Evolutionary conservation across 2,329 filamentous ascomycete species (phyloP).

Genomic region (Exutisphaerella laricina): DNA sequence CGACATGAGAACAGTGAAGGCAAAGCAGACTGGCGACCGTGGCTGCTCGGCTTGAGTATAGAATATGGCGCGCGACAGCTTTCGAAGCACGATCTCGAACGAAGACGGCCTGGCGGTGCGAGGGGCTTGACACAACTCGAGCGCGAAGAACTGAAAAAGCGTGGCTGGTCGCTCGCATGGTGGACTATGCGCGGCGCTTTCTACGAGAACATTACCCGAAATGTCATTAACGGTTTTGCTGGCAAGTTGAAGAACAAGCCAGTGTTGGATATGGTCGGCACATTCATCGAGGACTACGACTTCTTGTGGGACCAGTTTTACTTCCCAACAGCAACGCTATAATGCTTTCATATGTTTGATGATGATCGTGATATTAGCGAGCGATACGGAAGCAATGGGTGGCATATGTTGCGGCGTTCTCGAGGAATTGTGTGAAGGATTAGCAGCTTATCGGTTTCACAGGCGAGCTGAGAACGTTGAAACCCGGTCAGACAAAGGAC

Average conservation of each 20-base stretch:
- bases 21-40: conserved; percentile 82
- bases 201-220: conserved; percentile 80
- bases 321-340: conserved; percentile 64
- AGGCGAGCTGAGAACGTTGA: not conserved
- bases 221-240: conserved; percentile 63
- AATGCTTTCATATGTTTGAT: conserved; percentile 14
- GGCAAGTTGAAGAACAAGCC: conserved; percentile 65
- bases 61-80: conserved; percentile 89
- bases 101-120: conserved; percentile 62
- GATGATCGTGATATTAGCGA: conserved; percentile 8
- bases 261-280: conserved; percentile 73
- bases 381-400: no score
- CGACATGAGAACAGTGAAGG: conserved; percentile 57
- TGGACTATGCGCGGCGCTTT: conserved; percentile 96
- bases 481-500: not conserved
- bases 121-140: conserved; percentile 77
- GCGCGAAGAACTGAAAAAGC: conserved; percentile 78
- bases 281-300: conserved; percentile 91
- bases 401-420: not conserved
- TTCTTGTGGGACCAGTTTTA: conserved; percentile 99
- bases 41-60: conserved; percentile 77
- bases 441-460: no score
- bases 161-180: conserved; percentile 89
- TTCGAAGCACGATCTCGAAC: conserved; percentile 59
- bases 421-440: no score